Base-by-base conservation (phyloP, 2,329 filamentous ascomycete species). In the Trichoderma lentiforme region DNA sequence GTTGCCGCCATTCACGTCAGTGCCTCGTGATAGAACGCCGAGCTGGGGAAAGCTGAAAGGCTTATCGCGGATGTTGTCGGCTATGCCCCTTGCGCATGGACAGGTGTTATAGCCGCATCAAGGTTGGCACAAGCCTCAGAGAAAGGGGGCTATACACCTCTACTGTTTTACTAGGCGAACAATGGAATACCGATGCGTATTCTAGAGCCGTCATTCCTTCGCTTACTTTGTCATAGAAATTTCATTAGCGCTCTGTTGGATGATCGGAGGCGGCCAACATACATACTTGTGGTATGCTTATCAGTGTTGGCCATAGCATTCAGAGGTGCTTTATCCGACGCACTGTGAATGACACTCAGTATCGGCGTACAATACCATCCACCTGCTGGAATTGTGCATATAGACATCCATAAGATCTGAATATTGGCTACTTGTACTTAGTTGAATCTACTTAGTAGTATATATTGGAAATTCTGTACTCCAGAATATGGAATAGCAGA, bases 1-100 rank as follows among this genome's bases (percentile, higher is more conserved):
- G 30, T 21, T 53, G n/a, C 47, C 43, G 58, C 60, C 68, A 64
- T 71, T 39, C 60, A 70, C 68, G 58, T 63, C 68, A 53, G 32
- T 28, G 36, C 43, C 43, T 36, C n/a, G 34, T 30, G 9, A 12
- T 26, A 60, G 11, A 26, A 51, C 66, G 26, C 66, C 56, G 34
- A 34, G 51, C 11, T 57, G 51, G 51, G 51, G 26, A 43, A 70
- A 53, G 67, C 28, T 61, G 36, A 28, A 7, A 64, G 67, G 58
- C 61, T 71, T 71, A 47, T 71, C 61, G 61, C 68, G 68, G 68
- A 34, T 71, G 47, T 21, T 43, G 68, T 47, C 68, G 68, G 68
- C 60, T 71, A 47, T 43, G 43, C 51, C 61, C 68, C 68, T 26
- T 36, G 56, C 12, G 7, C 14, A 28, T 32, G 18, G 58, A 15